Percentiles rank a stretch among this genome's conserved stretches.
phyloP scores from a whole-genome alignment of 306 rosid species.

The Acacia confusa region DNA sequence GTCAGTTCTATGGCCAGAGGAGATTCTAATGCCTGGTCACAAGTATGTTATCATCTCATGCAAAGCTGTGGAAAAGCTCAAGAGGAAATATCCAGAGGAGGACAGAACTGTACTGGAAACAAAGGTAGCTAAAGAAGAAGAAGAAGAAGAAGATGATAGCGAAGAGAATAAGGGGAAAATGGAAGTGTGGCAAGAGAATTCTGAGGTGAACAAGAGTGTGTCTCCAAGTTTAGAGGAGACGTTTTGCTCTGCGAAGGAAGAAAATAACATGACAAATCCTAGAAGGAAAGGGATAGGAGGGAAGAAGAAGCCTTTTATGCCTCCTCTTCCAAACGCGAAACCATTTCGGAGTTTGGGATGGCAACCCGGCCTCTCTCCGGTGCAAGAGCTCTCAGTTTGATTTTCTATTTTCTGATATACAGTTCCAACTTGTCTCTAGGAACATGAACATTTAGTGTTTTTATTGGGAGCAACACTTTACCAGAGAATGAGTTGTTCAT shows the following conservation, averaged over 20 bases:
- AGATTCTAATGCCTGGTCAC: slow-evolving; percentile 53
- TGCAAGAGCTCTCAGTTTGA: slow-evolving; percentile 5
- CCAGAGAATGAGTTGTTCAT: not conserved
- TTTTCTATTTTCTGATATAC: not conserved
- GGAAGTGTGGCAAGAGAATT: slow-evolving; percentile 14
- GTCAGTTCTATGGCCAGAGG: slow-evolving; percentile 52
- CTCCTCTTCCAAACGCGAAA: slow-evolving; percentile 63
- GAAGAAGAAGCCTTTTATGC: slow-evolving; percentile 55
- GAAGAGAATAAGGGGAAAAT: slow-evolving; percentile 10
- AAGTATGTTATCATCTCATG: slow-evolving; percentile 52
- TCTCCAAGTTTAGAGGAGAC: slow-evolving; percentile 42
- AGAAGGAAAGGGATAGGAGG: slow-evolving; percentile 41
- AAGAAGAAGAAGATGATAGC: not conserved
- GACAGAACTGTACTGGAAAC: slow-evolving; percentile 20
- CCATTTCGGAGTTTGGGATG: slow-evolving; percentile 33
- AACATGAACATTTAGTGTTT: no score
- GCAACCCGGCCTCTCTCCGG: slow-evolving; percentile 10
- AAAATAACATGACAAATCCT: slow-evolving; percentile 29
- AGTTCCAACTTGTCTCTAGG: no score
- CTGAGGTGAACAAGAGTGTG: slow-evolving; percentile 18
- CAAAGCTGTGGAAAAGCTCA: slow-evolving; percentile 49
- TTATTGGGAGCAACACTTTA: not conserved
- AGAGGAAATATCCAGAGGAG: slow-evolving; percentile 37
- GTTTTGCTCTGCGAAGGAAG: slow-evolving; percentile 45
- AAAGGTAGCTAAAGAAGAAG: not conserved